Percentiles rank a stretch among this genome's conserved stretches.
These are phyloP conservation scores for Paramecium pentaurelia DNA, from an alignment of 73 alveolate species.

Conservation along the genomic window DNA sequence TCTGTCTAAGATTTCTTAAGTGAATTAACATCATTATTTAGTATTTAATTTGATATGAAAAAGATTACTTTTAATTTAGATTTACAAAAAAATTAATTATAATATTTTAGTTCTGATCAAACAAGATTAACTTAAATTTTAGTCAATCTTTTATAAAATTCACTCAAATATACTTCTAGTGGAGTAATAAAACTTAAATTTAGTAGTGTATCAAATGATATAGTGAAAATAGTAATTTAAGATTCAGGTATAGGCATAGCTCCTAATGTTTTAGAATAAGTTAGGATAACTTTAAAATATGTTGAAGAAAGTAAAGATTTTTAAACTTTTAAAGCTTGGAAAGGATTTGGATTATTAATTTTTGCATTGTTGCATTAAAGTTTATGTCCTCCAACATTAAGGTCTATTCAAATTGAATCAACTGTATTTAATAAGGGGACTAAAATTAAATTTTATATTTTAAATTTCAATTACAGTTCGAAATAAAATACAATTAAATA, in stretches of 20 bases:
- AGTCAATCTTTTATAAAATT: not conserved
- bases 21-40: not conserved
- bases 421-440: not conserved
- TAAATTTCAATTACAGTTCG: not conserved
- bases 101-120: not conserved
- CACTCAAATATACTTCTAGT: not conserved
- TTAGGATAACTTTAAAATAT: not conserved
- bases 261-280: not conserved
- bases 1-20: not conserved
- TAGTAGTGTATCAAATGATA: not conserved
- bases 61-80: not conserved
- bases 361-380: not conserved
- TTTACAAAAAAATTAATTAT: not conserved
- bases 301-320: not conserved
- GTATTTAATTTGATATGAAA: not conserved
- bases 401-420: not conserved
- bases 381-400: not conserved
- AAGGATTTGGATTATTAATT: conserved; percentile 4
- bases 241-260: conserved; percentile 25
- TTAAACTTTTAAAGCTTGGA: not conserved
- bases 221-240: not conserved
- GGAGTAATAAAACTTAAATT: not conserved
- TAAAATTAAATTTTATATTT: not conserved
- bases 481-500: not conserved
- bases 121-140: conserved; percentile 3